Evolutionary conservation across 306 rosid species (phyloP).

Genomic region (Malus fusca): DNA sequence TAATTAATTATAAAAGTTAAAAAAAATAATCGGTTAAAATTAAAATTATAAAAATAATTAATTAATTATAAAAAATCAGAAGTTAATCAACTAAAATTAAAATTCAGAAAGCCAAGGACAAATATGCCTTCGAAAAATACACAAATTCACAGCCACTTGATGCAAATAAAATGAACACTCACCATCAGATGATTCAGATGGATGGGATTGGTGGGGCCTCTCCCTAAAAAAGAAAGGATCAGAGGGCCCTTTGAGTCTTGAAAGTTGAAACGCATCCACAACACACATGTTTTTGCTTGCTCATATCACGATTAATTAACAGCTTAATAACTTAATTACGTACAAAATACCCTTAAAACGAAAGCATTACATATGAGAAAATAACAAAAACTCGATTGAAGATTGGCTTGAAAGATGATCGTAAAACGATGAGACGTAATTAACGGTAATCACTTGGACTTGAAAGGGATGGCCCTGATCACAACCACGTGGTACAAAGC

Average conservation of each 20-base stretch:
- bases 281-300: neutral
- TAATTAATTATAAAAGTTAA: too few species aligned
- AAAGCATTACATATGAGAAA: neutral
- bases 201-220: neutral
- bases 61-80: too few species aligned
- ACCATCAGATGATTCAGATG: neutral
- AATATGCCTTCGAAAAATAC: neutral
- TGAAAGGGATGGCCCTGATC: constrained; percentile 58
- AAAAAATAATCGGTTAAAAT: too few species aligned
- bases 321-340: neutral
- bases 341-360: neutral
- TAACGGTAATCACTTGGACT: constrained; percentile 20
- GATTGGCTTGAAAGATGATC: neutral
- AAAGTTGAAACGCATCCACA: neutral
- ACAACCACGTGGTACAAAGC: constrained; percentile 52
- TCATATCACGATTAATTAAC: constrained; percentile 2
- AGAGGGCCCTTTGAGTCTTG: neutral
- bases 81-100: too few species aligned
- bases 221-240: neutral
- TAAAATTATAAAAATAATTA: too few species aligned
- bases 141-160: constrained; percentile 3
- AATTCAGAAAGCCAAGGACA: too few species aligned
- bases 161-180: constrained; percentile 12
- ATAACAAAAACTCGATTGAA: neutral
- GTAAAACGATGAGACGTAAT: neutral